Base-by-base conservation (phyloP, 345 rosid genomes). In the Arabis hirsuta region DNA sequence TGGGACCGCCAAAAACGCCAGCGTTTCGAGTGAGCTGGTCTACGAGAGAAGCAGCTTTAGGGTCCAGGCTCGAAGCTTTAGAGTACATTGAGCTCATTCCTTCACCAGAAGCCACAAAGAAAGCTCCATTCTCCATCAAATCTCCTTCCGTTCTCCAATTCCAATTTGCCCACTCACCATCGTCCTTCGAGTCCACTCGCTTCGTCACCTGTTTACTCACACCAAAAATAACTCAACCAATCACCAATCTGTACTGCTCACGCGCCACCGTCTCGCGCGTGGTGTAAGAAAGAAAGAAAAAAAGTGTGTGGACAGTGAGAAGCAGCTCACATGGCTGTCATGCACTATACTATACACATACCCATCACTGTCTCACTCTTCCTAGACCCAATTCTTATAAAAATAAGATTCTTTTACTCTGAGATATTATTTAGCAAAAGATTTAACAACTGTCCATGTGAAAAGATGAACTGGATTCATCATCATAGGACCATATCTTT, bases 121-220 rank as follows among this genome's bases (percentile, higher is more conserved):
- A 91, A 2, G 97, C 97, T 13, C 97, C 97, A 59, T 91, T 91
- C 55, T 79, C 82, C 90, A 91, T 73, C 10, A 87, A 5, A 83
- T 91, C 97, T 71, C 91, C 91, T 7, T 87, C 96, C 11, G 94
- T 65, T 52, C 97, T 84, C 97, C 97, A 91, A 56, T 91, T 91
- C 97, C 97, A 91, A 31, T 45, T 84, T 43, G 82, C 5, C 97
- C 97, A 89, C 7, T 84, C 84, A 9, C 72, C 65, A 65, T 87
- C 93, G 68, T 87, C 96, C 11, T 76, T 75, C 9, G 96, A 81
- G 10, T 87, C 90, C 85, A 91, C 96, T 48, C 97, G 81, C 79
- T 89, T 91, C 7, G 97, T 91, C 81, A 91, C 96, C 97, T 91
- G 78, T 1, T 57, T 54, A 12, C 8, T 36, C 3, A 24, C 32